Conservation (phyloP, 2,329 filamentous ascomycete genomes). For the Arthroderma uncinatum region DNA sequence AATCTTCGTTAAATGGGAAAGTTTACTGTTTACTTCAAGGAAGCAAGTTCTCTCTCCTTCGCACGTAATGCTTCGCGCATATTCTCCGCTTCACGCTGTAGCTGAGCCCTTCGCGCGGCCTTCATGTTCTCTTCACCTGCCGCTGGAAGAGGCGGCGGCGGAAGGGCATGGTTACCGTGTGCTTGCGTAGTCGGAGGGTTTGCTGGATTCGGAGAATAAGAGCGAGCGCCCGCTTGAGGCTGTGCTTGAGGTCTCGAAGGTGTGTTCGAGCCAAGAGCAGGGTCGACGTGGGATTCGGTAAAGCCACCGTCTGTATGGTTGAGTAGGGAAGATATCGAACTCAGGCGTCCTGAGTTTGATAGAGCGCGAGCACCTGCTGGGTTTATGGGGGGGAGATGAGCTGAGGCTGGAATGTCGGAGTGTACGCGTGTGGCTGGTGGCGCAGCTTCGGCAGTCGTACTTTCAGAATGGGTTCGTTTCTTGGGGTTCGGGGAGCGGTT, state of each 20-base stretch:
- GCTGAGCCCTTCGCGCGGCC: constrained; percentile 51
- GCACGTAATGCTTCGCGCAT: constrained; percentile 63
- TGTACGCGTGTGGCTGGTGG: constrained; percentile 16
- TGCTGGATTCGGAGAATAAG: constrained; percentile 8
- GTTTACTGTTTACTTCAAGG: constrained; percentile 28
- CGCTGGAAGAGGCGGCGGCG: constrained; percentile 8
- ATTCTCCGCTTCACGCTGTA: constrained; percentile 61
- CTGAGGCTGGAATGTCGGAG: constrained; percentile 25
- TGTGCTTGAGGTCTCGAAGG: constrained; percentile 18
- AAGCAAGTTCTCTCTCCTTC: constrained; percentile 62
- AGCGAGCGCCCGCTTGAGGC: constrained; percentile 17
- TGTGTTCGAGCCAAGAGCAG: constrained; percentile 26
- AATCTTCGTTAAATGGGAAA: constrained; percentile 11
- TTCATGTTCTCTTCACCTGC: constrained; percentile 40
- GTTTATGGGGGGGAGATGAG: constrained; percentile 31
- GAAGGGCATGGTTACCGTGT: not conserved
- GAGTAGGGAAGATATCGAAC: constrained; percentile 64
- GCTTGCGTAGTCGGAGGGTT: constrained; percentile 16
- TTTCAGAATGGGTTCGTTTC: constrained; percentile 29
- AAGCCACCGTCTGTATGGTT: constrained; percentile 41
- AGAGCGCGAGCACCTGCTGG: constrained; percentile 14
- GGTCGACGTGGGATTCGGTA: constrained; percentile 31
- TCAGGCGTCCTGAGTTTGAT: constrained; percentile 49
- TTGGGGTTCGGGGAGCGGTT: constrained; percentile 23
- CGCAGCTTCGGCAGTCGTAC: constrained; percentile 20